Evolutionary conservation across 768 basidiomycete species (phyloP), one percentile per base, ranked within the genome.

Genomic region (Lentinula detonsa): DNA sequence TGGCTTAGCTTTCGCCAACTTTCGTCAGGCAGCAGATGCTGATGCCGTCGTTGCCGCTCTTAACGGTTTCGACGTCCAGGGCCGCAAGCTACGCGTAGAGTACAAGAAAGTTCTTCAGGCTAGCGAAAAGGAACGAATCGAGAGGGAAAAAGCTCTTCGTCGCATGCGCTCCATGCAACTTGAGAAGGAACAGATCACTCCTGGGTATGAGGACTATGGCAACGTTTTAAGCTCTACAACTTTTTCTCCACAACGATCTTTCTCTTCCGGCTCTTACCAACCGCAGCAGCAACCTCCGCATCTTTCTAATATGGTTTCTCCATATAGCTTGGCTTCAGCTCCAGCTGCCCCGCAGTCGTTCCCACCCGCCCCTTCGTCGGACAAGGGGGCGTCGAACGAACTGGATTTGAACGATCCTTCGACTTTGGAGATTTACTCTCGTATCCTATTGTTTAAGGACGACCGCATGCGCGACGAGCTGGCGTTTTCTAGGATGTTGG

Each of bases 101-200:
- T 98, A 98, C 80, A 99, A 99, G 80, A 98, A 98, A 75, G 96
- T 98, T 7, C 78, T 99, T n/a, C 95, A 98, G 73, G 95, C 95
- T 3, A 95, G 96, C 53, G 97, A 99, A 76, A 99, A 99, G 76
- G 97, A 99, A 70, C 86, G 93, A 61, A 99, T 98, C 70, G 97
- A 99, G 74, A 80, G 96, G 61, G 96, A 98, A 79, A 99, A 99
- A 80, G 97, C 97, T 2, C 86, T 99, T 64, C 90, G 95, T 65
- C 84, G 97, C 63, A 99, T 99, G 95, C 88, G 93, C 66, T 95
- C 92, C 50, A 96, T 97, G 85, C 95, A 98, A 71, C 74, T 97
- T 34, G 92, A 94, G 76, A 92, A 91, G 73, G 92, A 94, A 69
- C 85, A 87, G 62, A 78, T 75, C 57, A 23, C 76, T 35, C 78